Conservation (phyloP, 1,284 basidiomycete genomes). For the Lignosus rhinocerotis region DNA sequence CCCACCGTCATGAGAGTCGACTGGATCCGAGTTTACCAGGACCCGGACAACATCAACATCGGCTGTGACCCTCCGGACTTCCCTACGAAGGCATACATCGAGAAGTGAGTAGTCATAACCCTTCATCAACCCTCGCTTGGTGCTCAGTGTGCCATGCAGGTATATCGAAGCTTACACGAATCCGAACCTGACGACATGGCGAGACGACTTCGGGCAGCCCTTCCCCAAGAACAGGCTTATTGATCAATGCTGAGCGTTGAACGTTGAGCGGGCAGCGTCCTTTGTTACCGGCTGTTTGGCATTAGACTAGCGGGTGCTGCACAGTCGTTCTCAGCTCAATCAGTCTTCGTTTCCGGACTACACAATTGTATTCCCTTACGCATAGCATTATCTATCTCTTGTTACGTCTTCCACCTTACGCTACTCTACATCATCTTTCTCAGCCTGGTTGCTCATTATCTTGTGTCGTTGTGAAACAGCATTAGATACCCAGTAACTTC, state of each 20-base stretch:
- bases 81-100: slow-evolving; percentile 77
- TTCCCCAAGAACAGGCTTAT: slow-evolving; percentile 63
- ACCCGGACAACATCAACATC: slow-evolving; percentile 63
- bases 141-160: slow-evolving; percentile 17
- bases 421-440: not conserved
- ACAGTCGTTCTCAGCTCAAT: not conserved
- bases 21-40: slow-evolving; percentile 83
- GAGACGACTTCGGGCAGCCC: slow-evolving; percentile 57
- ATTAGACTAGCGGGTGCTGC: not conserved
- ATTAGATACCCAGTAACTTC: not conserved
- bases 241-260: slow-evolving; percentile 45
- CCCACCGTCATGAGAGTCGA: slow-evolving; percentile 76
- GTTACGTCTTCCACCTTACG: not conserved
- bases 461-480: not conserved
- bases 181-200: slow-evolving; percentile 42
- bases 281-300: not conserved
- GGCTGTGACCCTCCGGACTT: slow-evolving; percentile 81
- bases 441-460: not conserved
- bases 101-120: slow-evolving; percentile 48
- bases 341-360: not conserved
- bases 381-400: not conserved
- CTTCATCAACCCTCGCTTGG: not conserved
- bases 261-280: not conserved
- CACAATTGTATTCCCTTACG: not conserved
- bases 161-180: slow-evolving; percentile 43